These are phyloP conservation scores for Pisolithus albus DNA, from an alignment of 768 basidiomycete genomes.

Conservation along the genomic window DNA sequence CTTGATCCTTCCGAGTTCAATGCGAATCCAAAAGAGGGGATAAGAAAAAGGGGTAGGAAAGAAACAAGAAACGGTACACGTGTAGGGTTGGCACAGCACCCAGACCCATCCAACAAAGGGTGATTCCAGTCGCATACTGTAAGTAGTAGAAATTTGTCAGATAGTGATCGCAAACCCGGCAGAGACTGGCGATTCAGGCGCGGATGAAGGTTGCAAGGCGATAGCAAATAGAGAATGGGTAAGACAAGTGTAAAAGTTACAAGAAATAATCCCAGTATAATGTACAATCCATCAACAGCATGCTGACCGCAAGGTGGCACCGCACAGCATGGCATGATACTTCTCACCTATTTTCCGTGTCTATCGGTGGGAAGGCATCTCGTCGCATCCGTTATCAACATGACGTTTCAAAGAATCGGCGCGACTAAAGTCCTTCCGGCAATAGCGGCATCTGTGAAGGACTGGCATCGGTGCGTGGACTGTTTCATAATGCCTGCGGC, in stretches of 20 bases:
- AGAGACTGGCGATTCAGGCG: neutral
- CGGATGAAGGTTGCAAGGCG: neutral
- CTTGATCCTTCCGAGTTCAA: neutral
- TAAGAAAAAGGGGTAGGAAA: neutral
- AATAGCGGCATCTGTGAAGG: constrained; percentile 64
- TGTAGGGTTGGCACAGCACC: neutral
- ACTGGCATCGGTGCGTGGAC: constrained; percentile 61
- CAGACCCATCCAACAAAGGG: constrained; percentile 1
- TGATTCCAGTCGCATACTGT: neutral
- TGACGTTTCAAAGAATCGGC: constrained; percentile 77
- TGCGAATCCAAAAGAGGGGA: neutral
- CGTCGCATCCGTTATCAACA: constrained; percentile 74
- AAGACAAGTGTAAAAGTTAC: neutral
- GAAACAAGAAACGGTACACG: neutral
- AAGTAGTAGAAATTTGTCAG: neutral
- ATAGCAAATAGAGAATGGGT: neutral
- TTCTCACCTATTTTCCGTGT: constrained; percentile 3
- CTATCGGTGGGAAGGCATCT: constrained; percentile 39
- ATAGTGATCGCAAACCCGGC: neutral
- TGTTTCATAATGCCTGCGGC: constrained; percentile 75
- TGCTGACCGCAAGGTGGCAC: neutral
- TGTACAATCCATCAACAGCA: neutral
- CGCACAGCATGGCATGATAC: neutral
- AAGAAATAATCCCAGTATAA: neutral
- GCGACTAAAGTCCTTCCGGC: constrained; percentile 75